These are phyloP conservation scores for Lichina pygmaea DNA, from an alignment of 495 filamentous ascomycete genomes.

Conservation along the genomic window DNA sequence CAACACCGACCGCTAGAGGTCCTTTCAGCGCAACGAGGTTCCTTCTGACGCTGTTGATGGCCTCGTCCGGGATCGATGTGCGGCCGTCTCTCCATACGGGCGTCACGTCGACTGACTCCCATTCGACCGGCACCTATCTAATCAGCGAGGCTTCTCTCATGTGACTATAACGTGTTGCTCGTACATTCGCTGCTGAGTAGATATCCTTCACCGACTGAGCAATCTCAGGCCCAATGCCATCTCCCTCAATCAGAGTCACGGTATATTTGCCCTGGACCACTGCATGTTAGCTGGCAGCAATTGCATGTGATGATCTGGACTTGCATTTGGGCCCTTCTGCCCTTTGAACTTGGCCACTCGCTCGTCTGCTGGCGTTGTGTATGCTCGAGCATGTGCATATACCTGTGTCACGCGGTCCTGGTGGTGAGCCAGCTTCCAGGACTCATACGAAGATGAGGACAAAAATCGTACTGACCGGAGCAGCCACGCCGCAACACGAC, in stretches of 20 bases:
- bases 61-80: constrained; percentile 71
- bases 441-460: no score
- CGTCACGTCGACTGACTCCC: constrained; percentile 91
- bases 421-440: no score
- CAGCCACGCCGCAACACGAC: no score
- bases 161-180: not conserved
- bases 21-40: constrained; percentile 96
- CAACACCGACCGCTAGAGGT: constrained; percentile 57
- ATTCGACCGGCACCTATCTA: constrained; percentile 62
- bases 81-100: constrained; percentile 78
- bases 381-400: constrained; percentile 4
- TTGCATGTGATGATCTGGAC: constrained; percentile 7
- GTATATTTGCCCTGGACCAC: constrained; percentile 62
- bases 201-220: constrained; percentile 94
- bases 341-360: constrained; percentile 84
- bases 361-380: constrained; percentile 28
- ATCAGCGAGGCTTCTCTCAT: not conserved
- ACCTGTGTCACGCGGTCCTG: no score
- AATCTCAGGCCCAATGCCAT: constrained; percentile 95
- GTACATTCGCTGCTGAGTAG: constrained; percentile 78
- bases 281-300: constrained; percentile 1
- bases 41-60: constrained; percentile 67
- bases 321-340: constrained; percentile 64
- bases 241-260: constrained; percentile 92
- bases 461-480: no score